These are phyloP conservation scores for Hortiboletus rubellus DNA, from an alignment of 1,284 basidiomycete genomes.

Conservation along the genomic window DNA sequence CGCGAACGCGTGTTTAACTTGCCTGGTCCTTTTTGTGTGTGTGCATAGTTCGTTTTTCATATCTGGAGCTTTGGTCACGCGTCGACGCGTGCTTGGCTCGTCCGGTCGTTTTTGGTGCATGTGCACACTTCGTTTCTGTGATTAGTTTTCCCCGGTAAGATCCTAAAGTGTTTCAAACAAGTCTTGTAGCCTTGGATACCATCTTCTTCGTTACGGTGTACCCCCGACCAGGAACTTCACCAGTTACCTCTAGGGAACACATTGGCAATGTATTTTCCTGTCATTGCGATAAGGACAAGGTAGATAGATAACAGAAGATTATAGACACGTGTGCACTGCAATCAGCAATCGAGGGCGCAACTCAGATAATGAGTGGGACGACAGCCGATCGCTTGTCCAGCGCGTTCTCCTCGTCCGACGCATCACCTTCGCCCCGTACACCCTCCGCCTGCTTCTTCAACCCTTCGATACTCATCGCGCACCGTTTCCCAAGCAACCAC, in stretches of 20 bases:
- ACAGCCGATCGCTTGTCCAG: background rate
- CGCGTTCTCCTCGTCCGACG: background rate
- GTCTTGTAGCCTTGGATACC: constrained; percentile 9
- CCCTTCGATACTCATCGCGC: constrained; percentile 31
- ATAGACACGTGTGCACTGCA: background rate
- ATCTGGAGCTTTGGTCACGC: background rate
- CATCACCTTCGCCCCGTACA: background rate
- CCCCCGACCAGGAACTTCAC: background rate
- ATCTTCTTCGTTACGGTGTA: background rate
- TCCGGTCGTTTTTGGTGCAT: constrained; percentile 8
- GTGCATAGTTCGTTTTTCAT: no score
- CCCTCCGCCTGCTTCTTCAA: constrained; percentile 18
- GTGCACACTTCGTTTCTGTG: constrained; percentile 9
- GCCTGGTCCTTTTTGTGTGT: no score
- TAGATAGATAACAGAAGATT: background rate
- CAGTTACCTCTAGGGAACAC: background rate
- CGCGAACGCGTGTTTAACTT: no score
- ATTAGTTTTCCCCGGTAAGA: background rate
- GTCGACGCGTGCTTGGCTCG: constrained; percentile 9
- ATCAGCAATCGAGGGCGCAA: background rate
- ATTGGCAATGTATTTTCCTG: background rate
- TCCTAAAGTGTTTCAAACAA: background rate
- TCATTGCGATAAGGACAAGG: background rate
- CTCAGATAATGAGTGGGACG: constrained; percentile 8
- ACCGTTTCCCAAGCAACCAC: constrained; percentile 38